These are phyloP conservation scores for Funneliformis caledonium DNA, from an alignment of 371 early-diverging fungal species.

Conservation along the genomic window DNA sequence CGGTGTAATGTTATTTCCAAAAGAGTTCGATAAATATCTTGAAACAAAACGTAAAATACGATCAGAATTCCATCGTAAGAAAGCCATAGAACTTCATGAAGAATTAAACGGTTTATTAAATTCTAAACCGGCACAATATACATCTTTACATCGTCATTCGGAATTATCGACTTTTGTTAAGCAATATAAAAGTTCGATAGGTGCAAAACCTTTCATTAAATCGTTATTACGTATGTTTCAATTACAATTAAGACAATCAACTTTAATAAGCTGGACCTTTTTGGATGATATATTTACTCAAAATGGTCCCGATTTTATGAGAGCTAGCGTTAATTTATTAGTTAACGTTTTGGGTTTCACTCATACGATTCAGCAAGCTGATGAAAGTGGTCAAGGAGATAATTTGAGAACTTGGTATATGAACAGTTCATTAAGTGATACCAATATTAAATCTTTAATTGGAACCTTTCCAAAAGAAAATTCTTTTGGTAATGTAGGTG, in stretches of 20 bases:
- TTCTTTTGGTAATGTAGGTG: conserved; percentile 2
- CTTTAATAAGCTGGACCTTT: conserved; percentile 31
- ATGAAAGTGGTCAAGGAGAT: conserved; percentile 21
- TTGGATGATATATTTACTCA: conserved; percentile 35
- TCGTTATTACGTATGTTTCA: background rate
- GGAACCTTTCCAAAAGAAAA: conserved; percentile 20
- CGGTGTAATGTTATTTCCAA: conserved; percentile 4
- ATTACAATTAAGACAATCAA: conserved; percentile 15
- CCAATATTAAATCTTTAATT: conserved; percentile 12
- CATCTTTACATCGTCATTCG: conserved; percentile 12
- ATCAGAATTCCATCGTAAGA: conserved; percentile 23
- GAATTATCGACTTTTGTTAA: conserved; percentile 25
- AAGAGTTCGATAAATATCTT: conserved; percentile 25
- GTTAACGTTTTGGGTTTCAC: conserved; percentile 29
- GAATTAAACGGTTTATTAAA: conserved; percentile 29
- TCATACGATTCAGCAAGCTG: conserved; percentile 34
- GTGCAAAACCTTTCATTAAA: conserved; percentile 28
- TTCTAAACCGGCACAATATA: conserved; percentile 29
- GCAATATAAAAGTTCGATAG: conserved; percentile 27
- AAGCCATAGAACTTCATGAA: conserved; percentile 4
- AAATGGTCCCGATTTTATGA: conserved; percentile 36
- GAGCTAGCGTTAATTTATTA: conserved; percentile 33
- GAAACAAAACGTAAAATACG: conserved; percentile 27
- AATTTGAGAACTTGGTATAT: conserved; percentile 34
- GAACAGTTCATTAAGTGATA: background rate